Evolutionary conservation across 805 yeast genomes (phyloP).

Genomic region (Ogataea nitratoaversa): DNA sequence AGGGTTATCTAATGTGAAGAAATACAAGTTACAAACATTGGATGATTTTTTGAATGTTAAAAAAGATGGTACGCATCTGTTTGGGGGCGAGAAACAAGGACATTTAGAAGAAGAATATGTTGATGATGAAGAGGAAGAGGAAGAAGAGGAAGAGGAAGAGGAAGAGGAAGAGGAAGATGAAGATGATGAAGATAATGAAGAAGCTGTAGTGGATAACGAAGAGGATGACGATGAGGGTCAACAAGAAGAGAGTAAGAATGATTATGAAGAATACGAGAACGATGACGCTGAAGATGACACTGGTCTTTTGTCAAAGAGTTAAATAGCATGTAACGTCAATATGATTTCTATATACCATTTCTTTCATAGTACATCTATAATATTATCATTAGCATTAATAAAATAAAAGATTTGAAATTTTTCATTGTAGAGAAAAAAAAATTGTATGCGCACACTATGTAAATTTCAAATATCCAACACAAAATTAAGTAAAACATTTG

Average conservation of each 20-base stretch:
- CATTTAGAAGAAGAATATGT: conserved; percentile 10
- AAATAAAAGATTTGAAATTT: too few species aligned
- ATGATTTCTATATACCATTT: too few species aligned
- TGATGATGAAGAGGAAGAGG: conserved; percentile 26
- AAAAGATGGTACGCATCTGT: conserved; percentile 38
- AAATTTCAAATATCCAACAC: too few species aligned
- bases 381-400: too few species aligned
- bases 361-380: too few species aligned
- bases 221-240: conserved; percentile 29
- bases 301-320: background rate
- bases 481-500: too few species aligned
- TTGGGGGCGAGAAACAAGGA: conserved; percentile 21
- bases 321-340: background rate
- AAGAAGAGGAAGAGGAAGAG: conserved; percentile 26
- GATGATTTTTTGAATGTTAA: conserved; percentile 67
- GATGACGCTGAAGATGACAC: conserved; percentile 18
- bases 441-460: too few species aligned
- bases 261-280: conserved; percentile 17
- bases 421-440: too few species aligned
- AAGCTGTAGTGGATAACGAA: conserved; percentile 24
- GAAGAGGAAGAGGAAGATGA: conserved; percentile 27
- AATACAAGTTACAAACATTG: conserved; percentile 65
- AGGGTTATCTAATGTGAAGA: conserved; percentile 22
- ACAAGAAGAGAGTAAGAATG: conserved; percentile 28
- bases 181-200: conserved; percentile 23